phyloP scores from a whole-genome alignment of 768 basidiomycete species.

The Leccinum aurantiacum region DNA sequence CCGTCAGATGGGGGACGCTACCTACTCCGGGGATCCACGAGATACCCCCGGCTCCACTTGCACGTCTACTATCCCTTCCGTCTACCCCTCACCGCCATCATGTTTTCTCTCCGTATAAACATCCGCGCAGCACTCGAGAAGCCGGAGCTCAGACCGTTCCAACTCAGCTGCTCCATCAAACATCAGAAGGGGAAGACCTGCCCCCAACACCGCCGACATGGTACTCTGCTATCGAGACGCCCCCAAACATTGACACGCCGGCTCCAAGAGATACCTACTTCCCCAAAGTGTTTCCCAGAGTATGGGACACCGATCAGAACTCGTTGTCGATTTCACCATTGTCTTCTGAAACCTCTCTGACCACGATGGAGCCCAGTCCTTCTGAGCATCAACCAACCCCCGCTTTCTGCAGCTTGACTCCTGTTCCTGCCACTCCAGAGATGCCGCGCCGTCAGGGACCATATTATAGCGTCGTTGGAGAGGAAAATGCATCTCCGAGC shows the following conservation, averaged over 20 bases:
- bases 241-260: slow-evolving; percentile 59
- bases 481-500: slow-evolving; percentile 44
- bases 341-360: slow-evolving; percentile 27
- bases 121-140: slow-evolving; percentile 16
- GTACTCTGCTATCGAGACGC: slow-evolving; percentile 80
- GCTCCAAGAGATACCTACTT: slow-evolving; percentile 76
- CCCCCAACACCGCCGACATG: slow-evolving; percentile 72
- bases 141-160: slow-evolving; percentile 24
- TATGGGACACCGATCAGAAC: slow-evolving; percentile 69
- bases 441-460: slow-evolving; percentile 68
- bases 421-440: slow-evolving; percentile 62
- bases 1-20: slow-evolving; percentile 13
- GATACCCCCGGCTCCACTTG: slow-evolving; percentile 41
- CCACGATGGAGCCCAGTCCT: slow-evolving; percentile 20
- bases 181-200: slow-evolving; percentile 38
- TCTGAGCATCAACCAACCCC: slow-evolving; percentile 18
- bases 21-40: too few relatives aligned
- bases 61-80: slow-evolving; percentile 51
- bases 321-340: slow-evolving; percentile 39
- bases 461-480: slow-evolving; percentile 61
- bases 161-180: slow-evolving; percentile 12
- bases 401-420: slow-evolving; percentile 61
- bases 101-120: slow-evolving; percentile 18
- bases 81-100: slow-evolving; percentile 30
- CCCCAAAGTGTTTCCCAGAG: slow-evolving; percentile 77